Percentiles rank a stretch among this genome's conserved stretches.
phyloP scores from a whole-genome alignment of 805 yeast genomes.

The Teunomyces barrocoloradensis region DNA sequence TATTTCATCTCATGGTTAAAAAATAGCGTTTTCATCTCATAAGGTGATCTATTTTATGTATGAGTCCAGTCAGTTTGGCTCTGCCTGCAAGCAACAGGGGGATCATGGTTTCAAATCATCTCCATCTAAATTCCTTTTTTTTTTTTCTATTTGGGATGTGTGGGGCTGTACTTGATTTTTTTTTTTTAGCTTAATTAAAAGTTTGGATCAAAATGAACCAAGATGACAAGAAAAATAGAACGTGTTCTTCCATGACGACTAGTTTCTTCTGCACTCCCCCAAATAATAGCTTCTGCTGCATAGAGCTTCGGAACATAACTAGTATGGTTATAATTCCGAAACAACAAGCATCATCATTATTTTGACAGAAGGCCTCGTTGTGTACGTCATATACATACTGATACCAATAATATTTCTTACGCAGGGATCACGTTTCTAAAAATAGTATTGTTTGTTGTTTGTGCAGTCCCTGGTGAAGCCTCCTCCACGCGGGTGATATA shows the following conservation, averaged over 20 bases:
- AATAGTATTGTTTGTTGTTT: not conserved
- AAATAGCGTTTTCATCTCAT: not conserved
- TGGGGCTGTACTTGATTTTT: no score
- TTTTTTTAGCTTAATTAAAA: no score
- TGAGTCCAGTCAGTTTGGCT: no score
- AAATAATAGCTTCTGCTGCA: not conserved
- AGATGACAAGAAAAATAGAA: not conserved
- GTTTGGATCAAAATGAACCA: no score
- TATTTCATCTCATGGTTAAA: not conserved
- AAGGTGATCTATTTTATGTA: no score
- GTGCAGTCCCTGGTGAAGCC: no score
- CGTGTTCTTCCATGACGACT: no score
- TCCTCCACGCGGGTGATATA: not conserved
- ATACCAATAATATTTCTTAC: not conserved
- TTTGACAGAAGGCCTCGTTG: not conserved
- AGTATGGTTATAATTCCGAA: not conserved
- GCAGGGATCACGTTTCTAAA: not conserved
- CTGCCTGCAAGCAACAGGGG: not conserved
- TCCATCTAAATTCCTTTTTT: not conserved
- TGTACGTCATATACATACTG: not conserved
- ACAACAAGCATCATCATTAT: not conserved
- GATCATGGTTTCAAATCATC: not conserved
- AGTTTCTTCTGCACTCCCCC: not conserved
- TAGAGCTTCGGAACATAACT: not conserved
- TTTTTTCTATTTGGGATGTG: not conserved